Evolutionary conservation across 768 basidiomycete species (phyloP).

Genomic region (Hericium alpestre): DNA sequence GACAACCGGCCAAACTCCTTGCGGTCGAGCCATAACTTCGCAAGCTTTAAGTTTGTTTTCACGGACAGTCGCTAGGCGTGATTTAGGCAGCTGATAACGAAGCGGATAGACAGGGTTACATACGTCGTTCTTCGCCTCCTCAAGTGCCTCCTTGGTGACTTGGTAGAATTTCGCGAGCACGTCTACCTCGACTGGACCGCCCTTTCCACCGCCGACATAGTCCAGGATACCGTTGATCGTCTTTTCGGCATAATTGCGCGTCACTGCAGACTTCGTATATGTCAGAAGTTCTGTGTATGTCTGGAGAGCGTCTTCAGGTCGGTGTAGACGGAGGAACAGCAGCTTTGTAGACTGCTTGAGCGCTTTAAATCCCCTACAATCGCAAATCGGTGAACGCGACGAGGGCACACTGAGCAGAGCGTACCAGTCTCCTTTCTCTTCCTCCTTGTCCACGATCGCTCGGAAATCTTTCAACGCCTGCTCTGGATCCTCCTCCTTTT

Average conservation of each 20-base stretch:
- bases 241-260: conserved; percentile 95
- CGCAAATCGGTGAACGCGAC: neutral
- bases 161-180: conserved; percentile 94
- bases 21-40: conserved; percentile 93
- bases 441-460: conserved; percentile 80
- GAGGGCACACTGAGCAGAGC: conserved; percentile 14
- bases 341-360: conserved; percentile 96
- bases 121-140: conserved; percentile 95
- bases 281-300: conserved; percentile 81
- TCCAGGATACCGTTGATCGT: conserved; percentile 97
- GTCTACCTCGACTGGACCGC: conserved; percentile 69
- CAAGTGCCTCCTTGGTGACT: conserved; percentile 78
- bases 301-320: conserved; percentile 75
- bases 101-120: conserved; percentile 13
- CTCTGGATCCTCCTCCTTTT: conserved; percentile 91
- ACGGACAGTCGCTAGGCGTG: conserved; percentile 67
- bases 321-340: conserved; percentile 66
- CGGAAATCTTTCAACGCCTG: conserved; percentile 84
- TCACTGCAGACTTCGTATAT: conserved; percentile 93
- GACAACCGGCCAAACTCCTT: conserved; percentile 81
- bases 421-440: conserved; percentile 91
- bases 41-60: conserved; percentile 94
- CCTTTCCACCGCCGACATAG: conserved; percentile 88
- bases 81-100: neutral
- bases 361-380: conserved; percentile 90